These are phyloP conservation scores for Talaromyces verruculosus DNA, from an alignment of 2,329 filamentous ascomycete genomes.

Conservation along the genomic window DNA sequence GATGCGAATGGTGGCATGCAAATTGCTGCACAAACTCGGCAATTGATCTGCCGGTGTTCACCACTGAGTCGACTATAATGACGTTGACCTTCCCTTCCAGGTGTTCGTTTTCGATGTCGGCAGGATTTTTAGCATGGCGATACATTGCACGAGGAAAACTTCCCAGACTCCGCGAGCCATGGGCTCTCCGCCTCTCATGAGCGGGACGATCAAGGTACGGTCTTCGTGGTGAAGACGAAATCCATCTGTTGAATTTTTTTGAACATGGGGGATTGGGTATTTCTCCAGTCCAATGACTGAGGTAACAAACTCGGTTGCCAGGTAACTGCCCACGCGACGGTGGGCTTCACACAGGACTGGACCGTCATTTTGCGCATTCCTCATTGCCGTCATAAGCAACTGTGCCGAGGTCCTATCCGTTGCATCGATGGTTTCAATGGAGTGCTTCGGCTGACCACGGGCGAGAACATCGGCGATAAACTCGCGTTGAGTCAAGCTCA, in stretches of 20 bases:
- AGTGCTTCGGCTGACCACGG: not conserved
- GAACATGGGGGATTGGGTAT: not conserved
- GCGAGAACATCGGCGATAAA: not conserved
- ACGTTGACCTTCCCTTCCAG: not conserved
- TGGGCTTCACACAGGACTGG: not conserved
- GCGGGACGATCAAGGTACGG: not conserved
- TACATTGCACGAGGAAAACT: not conserved
- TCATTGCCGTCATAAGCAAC: not conserved
- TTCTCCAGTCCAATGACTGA: not conserved
- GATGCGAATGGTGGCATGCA: not conserved
- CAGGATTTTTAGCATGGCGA: not conserved
- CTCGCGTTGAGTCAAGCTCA: not conserved
- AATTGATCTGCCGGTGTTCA: not conserved
- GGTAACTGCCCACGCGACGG: not conserved
- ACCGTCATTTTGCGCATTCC: not conserved
- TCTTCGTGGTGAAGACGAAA: not conserved
- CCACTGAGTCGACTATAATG: not conserved
- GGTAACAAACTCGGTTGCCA: not conserved
- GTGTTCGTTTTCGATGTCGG: not conserved
- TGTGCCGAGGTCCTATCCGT: not conserved
- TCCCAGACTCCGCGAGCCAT: not conserved
- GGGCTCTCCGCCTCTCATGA: not conserved
- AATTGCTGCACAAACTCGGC: not conserved
- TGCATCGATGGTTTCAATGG: not conserved
- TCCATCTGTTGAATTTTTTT: not conserved